Percentiles rank a stretch among this genome's conserved stretches.
Evolutionary conservation across 1,139 yeast species (phyloP).

Genomic region (Blastobotrys illinoisensis): DNA sequence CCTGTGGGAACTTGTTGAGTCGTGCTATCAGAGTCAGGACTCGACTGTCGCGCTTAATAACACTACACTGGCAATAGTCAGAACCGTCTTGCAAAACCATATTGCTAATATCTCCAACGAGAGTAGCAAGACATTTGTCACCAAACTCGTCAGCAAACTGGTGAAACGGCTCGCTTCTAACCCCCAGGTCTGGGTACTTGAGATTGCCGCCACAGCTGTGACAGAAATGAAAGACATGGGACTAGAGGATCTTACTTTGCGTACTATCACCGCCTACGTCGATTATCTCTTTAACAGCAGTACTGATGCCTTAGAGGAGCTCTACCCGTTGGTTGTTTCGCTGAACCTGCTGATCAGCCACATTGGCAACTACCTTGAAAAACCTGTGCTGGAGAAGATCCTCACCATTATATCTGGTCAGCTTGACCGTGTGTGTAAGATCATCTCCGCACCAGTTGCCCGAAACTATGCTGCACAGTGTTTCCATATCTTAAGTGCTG

Average conservation of each 20-base stretch:
- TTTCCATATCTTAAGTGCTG: neutral
- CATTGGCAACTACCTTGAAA: neutral
- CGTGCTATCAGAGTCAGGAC: neutral
- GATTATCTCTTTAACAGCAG: neutral
- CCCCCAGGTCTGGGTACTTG: neutral
- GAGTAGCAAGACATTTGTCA: neutral
- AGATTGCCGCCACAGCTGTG: neutral
- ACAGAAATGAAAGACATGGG: neutral
- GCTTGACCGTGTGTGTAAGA: neutral
- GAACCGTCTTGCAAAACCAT: constrained; percentile 7
- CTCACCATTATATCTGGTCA: neutral
- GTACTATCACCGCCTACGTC: neutral
- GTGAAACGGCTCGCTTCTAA: neutral
- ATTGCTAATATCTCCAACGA: constrained; percentile 1
- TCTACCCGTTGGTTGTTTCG: neutral
- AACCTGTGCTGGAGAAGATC: neutral
- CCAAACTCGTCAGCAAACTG: constrained; percentile 4
- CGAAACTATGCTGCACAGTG: neutral
- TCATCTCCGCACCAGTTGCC: neutral
- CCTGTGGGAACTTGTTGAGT: neutral
- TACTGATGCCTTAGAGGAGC: neutral
- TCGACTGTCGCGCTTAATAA: neutral
- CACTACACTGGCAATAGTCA: neutral
- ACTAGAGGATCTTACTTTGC: neutral
- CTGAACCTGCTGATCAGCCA: neutral